Percentiles rank a stretch among this genome's conserved stretches.
Evolutionary conservation across 108 stramenopile species (phyloP).

Genomic region (Nitzschia palea): DNA sequence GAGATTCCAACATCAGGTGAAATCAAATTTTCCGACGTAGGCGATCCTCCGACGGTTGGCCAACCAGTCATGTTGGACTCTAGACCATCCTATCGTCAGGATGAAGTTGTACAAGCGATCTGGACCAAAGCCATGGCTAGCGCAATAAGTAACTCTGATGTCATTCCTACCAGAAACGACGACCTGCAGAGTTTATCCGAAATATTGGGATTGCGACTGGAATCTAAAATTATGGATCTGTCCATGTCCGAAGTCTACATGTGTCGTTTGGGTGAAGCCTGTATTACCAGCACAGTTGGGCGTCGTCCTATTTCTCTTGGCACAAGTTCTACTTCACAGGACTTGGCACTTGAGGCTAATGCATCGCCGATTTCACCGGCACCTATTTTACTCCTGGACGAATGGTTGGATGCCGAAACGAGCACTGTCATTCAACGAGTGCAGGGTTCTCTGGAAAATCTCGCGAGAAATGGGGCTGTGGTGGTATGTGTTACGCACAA

Average conservation of each 20-base stretch:
- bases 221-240: constrained; percentile 14
- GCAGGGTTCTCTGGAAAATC: constrained; percentile 2
- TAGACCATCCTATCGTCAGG: constrained; percentile 10
- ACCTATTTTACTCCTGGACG: constrained; percentile 53
- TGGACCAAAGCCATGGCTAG: not conserved
- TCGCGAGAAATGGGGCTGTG: constrained; percentile 29
- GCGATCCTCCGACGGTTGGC: not conserved
- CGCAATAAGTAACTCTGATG: too few species aligned
- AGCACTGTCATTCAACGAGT: constrained; percentile 31
- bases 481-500: constrained; percentile 47
- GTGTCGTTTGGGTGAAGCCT: constrained; percentile 31
- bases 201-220: not conserved
- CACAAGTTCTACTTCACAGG: not conserved
- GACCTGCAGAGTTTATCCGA: not conserved
- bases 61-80: constrained; percentile 34
- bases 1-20: constrained; percentile 9
- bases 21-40: not conserved
- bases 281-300: constrained; percentile 40
- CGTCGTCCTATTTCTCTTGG: too few species aligned
- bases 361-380: constrained; percentile 17
- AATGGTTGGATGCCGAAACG: constrained; percentile 60
- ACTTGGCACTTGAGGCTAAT: not conserved
- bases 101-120: not conserved
- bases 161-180: not conserved
- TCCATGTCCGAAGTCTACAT: constrained; percentile 39